Evolutionary conservation across 2,329 filamentous ascomycete genomes (phyloP).

Genomic region (Nemania sp.): DNA sequence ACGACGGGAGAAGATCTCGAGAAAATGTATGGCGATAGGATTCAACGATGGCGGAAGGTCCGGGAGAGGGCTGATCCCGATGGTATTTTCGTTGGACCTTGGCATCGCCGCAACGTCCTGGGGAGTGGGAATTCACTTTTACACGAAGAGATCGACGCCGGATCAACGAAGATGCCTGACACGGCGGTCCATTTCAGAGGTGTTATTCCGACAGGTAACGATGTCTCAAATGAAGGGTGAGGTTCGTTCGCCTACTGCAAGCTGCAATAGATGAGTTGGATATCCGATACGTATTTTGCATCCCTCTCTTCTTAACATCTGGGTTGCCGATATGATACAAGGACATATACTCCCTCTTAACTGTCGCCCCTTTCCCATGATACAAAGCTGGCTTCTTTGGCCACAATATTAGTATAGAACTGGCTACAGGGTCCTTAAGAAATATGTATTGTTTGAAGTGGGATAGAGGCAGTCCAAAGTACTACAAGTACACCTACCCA

Average conservation of each 20-base stretch:
- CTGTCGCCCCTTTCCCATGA: slow-evolving; percentile 2
- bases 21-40: slow-evolving; percentile 74
- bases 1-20: slow-evolving; percentile 71
- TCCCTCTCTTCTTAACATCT: neutral
- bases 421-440: neutral
- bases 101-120: slow-evolving; percentile 80
- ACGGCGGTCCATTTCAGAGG: slow-evolving; percentile 44
- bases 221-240: slow-evolving; percentile 12
- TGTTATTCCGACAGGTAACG: slow-evolving; percentile 29
- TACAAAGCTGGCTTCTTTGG: neutral
- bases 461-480: neutral
- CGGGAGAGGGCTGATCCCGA: slow-evolving; percentile 79
- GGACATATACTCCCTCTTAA: neutral
- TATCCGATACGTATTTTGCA: neutral
- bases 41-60: slow-evolving; percentile 75
- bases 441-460: neutral
- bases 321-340: neutral
- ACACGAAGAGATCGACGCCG: slow-evolving; percentile 50
- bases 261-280: neutral
- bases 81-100: slow-evolving; percentile 90
- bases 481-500: neutral
- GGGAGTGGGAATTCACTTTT: slow-evolving; percentile 48
- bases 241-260: neutral
- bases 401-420: neutral
- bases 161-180: slow-evolving; percentile 32